Conservation (phyloP, 306 rosid species). For the Nissolia schottii region DNA sequence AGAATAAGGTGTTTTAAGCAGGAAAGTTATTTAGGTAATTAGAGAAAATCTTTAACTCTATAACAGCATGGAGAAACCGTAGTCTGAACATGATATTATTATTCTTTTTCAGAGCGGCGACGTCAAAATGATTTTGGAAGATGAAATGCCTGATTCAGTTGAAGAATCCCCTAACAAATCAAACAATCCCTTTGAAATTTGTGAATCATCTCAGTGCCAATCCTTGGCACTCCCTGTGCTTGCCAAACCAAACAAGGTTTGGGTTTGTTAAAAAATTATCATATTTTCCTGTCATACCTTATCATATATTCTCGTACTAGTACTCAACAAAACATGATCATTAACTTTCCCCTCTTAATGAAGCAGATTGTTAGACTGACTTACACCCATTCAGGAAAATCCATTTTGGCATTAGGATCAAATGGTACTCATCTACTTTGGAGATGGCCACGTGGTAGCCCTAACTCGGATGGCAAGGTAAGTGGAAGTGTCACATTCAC, state of each 20-base stretch:
- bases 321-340: background rate
- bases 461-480: background rate
- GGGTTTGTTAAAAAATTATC: no score
- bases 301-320: no score
- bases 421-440: constrained; percentile 13
- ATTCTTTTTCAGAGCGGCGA: background rate
- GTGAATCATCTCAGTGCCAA: background rate
- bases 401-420: constrained; percentile 2
- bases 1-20: no score
- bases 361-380: constrained; percentile 8
- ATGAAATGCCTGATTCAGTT: background rate
- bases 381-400: background rate
- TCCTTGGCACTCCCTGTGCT: background rate
- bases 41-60: no score
- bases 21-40: no score
- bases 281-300: no score
- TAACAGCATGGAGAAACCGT: no score
- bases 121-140: background rate
- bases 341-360: background rate
- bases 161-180: background rate
- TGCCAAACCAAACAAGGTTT: constrained; percentile 2
- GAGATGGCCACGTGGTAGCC: background rate
- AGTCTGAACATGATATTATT: background rate
- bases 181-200: background rate
- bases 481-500: background rate